Evolutionary conservation across 2,329 filamentous ascomycete genomes (phyloP).

Genomic region (Pezicula radicicola): DNA sequence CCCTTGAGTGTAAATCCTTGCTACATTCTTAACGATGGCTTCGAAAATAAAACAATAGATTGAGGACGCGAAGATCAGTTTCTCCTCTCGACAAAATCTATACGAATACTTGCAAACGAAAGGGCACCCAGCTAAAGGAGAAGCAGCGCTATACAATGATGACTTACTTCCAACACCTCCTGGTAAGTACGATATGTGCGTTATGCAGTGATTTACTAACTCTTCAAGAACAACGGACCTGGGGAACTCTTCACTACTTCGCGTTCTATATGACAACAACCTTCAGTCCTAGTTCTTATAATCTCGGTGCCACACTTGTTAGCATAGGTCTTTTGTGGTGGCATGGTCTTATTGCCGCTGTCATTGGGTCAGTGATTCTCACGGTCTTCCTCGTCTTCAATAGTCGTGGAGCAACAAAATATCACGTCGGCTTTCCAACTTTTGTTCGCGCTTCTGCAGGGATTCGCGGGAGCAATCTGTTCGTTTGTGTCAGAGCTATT

Average conservation of each 20-base stretch:
- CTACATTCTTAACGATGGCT: background rate
- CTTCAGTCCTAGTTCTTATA: constrained; percentile 32
- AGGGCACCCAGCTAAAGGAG: background rate
- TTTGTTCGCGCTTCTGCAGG: constrained; percentile 30
- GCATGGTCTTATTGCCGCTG: constrained; percentile 29
- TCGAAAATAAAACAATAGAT: background rate
- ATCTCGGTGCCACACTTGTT: constrained; percentile 24
- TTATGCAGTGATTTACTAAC: background rate
- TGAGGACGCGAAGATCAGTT: background rate
- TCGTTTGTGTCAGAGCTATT: constrained; percentile 33
- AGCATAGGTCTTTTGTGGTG: constrained; percentile 30
- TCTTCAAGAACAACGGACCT: constrained; percentile 14
- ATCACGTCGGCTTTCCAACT: constrained; percentile 28
- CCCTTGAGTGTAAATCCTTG: too few species aligned
- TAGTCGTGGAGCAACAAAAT: constrained; percentile 29
- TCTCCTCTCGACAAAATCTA: background rate
- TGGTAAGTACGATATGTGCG: constrained; percentile 2
- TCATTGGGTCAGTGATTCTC: constrained; percentile 28
- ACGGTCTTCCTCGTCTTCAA: constrained; percentile 31
- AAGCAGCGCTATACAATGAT: constrained; percentile 20
- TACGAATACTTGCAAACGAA: constrained; percentile 2
- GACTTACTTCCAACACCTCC: constrained; percentile 22
- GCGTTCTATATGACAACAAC: constrained; percentile 31
- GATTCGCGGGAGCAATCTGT: constrained; percentile 33
- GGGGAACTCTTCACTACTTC: constrained; percentile 27